Percentiles rank a stretch among this genome's conserved stretches.
Conservation (phyloP, 2,329 filamentous ascomycete species). For the Fusarium sp. region DNA sequence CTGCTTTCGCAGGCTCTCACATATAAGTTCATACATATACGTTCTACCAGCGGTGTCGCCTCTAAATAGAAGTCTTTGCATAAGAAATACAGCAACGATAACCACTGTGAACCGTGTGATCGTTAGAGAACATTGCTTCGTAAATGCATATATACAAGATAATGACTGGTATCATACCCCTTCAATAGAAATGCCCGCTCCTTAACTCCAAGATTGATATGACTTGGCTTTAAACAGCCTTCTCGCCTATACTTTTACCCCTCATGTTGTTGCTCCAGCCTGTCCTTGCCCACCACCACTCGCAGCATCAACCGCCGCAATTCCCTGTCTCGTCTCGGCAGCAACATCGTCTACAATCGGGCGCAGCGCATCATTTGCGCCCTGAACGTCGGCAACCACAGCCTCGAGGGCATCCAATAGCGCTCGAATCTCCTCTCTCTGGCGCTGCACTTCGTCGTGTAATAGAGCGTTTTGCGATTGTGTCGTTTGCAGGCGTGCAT, state of each 20-base stretch:
- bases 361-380: conserved; percentile 62
- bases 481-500: conserved; percentile 66
- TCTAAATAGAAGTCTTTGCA: conserved; percentile 20
- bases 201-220: conserved; percentile 5
- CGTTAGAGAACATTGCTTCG: conserved; percentile 2
- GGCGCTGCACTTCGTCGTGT: conserved; percentile 61
- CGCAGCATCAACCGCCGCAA: conserved; percentile 36
- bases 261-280: not conserved
- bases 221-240: not conserved
- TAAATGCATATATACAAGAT: conserved; percentile 31
- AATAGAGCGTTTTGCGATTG: conserved; percentile 68
- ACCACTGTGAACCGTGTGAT: not conserved
- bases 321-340: conserved; percentile 58
- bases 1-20: conserved; percentile 10
- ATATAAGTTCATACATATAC: conserved; percentile 1
- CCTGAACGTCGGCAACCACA: conserved; percentile 64
- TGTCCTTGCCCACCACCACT: conserved; percentile 14
- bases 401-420: conserved; percentile 63
- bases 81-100: conserved; percentile 4
- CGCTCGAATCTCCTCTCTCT: conserved; percentile 65
- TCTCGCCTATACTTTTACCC: not conserved
- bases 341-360: conserved; percentile 61
- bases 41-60: not conserved
- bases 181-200: not conserved
- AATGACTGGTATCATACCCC: conserved; percentile 31